These are phyloP conservation scores for Ogataea neopini DNA, from an alignment of 805 yeast genomes.

Conservation along the genomic window DNA sequence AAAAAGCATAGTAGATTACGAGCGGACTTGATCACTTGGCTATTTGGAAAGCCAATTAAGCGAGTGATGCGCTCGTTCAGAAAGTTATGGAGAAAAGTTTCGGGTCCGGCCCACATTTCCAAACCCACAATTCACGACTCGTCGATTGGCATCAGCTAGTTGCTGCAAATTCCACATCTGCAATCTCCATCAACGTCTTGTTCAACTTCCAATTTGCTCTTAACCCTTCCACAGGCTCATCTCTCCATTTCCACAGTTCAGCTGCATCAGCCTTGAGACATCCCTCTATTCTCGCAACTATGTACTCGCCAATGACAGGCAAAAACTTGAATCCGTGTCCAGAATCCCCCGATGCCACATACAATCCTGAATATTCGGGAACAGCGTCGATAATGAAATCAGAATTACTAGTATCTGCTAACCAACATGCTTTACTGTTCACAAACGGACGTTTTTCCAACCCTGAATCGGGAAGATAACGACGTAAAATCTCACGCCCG, in stretches of 20 bases:
- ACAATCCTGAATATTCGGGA: slow-evolving; percentile 36
- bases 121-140: too few relatives aligned
- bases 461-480: slow-evolving; percentile 38
- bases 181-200: slow-evolving; percentile 12
- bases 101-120: too few relatives aligned
- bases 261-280: slow-evolving; percentile 25
- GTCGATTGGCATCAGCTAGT: too few relatives aligned
- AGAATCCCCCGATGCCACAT: slow-evolving; percentile 48
- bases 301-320: slow-evolving; percentile 47
- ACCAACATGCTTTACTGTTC: slow-evolving; percentile 40
- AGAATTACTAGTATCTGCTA: slow-evolving; percentile 42
- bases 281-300: slow-evolving; percentile 35
- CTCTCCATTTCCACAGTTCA: slow-evolving; percentile 38
- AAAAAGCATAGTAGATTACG: too few relatives aligned
- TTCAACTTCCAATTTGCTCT: slow-evolving; percentile 19
- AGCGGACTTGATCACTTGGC: too few relatives aligned
- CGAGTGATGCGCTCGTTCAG: too few relatives aligned
- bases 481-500: slow-evolving; percentile 34
- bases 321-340: slow-evolving; percentile 50
- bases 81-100: too few relatives aligned
- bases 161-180: slow-evolving; percentile 13
- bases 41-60: too few relatives aligned
- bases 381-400: slow-evolving; percentile 43
- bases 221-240: slow-evolving; percentile 4
- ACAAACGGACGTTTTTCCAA: slow-evolving; percentile 35